These are phyloP conservation scores for Xylaria hypoxylon DNA, from an alignment of 2,329 filamentous ascomycete species.

Conservation along the genomic window DNA sequence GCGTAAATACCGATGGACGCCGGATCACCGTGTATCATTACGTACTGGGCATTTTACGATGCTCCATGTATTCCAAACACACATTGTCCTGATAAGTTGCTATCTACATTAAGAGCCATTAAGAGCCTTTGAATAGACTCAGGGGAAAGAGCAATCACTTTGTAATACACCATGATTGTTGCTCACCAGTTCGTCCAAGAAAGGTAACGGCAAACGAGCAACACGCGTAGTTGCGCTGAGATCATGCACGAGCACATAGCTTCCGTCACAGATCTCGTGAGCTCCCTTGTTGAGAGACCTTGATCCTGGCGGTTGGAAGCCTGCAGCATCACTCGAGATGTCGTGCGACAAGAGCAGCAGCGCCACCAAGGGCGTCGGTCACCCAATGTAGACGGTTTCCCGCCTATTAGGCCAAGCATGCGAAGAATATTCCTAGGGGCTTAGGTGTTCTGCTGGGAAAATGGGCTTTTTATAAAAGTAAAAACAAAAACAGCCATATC, in stretches of 20 bases:
- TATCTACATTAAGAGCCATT: background rate
- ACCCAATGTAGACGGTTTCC: conserved; percentile 20
- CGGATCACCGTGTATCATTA: background rate
- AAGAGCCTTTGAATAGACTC: conserved; percentile 21
- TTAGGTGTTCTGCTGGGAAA: background rate
- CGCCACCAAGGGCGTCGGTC: conserved; percentile 32
- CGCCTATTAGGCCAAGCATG: conserved; percentile 10
- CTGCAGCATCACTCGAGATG: conserved; percentile 47
- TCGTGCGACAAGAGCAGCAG: conserved; percentile 47
- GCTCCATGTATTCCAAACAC: background rate
- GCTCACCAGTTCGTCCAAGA: conserved; percentile 44
- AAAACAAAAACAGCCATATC: background rate
- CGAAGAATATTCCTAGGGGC: background rate
- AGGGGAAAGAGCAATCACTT: conserved; percentile 23
- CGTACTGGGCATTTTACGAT: background rate
- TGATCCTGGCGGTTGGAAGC: conserved; percentile 49
- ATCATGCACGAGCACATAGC: conserved; percentile 50
- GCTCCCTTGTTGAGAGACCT: conserved; percentile 42
- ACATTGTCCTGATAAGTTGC: background rate
- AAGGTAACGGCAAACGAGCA: conserved; percentile 51
- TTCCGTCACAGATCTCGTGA: conserved; percentile 50
- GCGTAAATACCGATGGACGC: background rate
- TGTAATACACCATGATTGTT: conserved; percentile 1
- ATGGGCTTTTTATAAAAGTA: background rate
- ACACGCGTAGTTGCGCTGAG: conserved; percentile 49